A percentile compares a stretch with the other conserved stretches of the same genome.
phyloP scores from a whole-genome alignment of 1,284 basidiomycete species.

The Laetiporus sulphureus region DNA sequence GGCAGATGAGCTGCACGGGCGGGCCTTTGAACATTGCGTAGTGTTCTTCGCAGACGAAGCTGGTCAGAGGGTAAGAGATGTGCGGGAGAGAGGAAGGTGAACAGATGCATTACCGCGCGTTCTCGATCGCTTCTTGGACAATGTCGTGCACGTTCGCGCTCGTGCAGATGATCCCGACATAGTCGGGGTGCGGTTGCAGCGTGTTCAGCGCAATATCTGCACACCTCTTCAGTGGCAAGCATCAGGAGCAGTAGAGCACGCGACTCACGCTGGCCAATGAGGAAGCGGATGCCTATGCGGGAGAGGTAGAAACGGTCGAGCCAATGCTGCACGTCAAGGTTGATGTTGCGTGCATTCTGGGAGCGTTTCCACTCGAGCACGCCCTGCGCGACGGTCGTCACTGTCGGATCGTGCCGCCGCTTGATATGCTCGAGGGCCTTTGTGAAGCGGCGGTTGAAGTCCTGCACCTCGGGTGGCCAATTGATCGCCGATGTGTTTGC shows the following conservation, averaged over 20 bases:
- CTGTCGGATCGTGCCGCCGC: slow-evolving; percentile 93
- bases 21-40: slow-evolving; percentile 95
- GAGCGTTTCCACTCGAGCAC: slow-evolving; percentile 75
- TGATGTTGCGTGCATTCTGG: slow-evolving; percentile 58
- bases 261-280: slow-evolving; percentile 84
- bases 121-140: slow-evolving; percentile 98
- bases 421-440: slow-evolving; percentile 88
- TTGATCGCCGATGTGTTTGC: slow-evolving; percentile 57
- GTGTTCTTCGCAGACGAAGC: slow-evolving; percentile 96
- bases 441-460: slow-evolving; percentile 93
- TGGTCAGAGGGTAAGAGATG: slow-evolving; percentile 4
- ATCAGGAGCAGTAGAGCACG: slow-evolving; percentile 1
- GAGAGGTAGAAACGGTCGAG: slow-evolving; percentile 97
- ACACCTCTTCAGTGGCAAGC: slow-evolving; percentile 8
- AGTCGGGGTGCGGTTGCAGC: slow-evolving; percentile 82
- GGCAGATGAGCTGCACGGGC: slow-evolving; percentile 95
- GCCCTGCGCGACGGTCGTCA: slow-evolving; percentile 94
- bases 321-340: slow-evolving; percentile 91
- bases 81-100: not conserved
- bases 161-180: slow-evolving; percentile 98
- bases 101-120: slow-evolving; percentile 55
- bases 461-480: slow-evolving; percentile 91
- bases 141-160: slow-evolving; percentile 94
- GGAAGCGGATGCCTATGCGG: slow-evolving; percentile 92
- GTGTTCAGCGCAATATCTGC: slow-evolving; percentile 89